Evolutionary conservation across 2,329 filamentous ascomycete species (phyloP).

Genomic region (Fusarium vanettenii): DNA sequence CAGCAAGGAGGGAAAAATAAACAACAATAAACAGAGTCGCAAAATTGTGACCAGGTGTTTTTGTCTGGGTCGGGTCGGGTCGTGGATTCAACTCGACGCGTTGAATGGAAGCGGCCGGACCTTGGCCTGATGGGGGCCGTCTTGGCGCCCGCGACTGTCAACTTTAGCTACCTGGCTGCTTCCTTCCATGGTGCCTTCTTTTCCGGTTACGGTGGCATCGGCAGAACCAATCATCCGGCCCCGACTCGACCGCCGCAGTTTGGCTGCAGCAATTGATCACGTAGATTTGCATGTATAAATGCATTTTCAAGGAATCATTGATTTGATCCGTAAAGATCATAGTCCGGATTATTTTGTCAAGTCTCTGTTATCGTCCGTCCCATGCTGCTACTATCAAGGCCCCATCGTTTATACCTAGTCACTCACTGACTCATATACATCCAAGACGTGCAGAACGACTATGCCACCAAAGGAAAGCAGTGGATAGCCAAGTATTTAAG

Average conservation of each 20-base stretch:
- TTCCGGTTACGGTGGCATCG: background rate
- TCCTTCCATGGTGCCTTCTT: background rate
- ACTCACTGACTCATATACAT: constrained; percentile 2
- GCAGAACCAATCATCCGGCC: constrained; percentile 8
- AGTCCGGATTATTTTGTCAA: background rate
- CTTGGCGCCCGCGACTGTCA: constrained; percentile 14
- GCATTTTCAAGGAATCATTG: background rate
- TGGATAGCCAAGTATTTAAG: constrained; percentile 1
- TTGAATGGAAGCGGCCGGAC: constrained; percentile 7
- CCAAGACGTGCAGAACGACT: background rate
- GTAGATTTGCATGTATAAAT: background rate
- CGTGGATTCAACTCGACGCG: constrained; percentile 22
- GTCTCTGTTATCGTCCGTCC: background rate
- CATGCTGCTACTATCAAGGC: background rate
- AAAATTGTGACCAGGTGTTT: constrained; percentile 35
- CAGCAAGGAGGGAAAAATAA: constrained; percentile 22
- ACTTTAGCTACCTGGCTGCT: background rate
- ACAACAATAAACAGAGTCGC: constrained; percentile 16
- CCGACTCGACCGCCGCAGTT: background rate
- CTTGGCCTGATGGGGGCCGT: constrained; percentile 12
- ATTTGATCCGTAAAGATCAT: background rate
- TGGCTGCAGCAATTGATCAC: background rate
- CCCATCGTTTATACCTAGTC: background rate
- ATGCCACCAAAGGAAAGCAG: constrained; percentile 8
- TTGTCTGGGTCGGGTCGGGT: constrained; percentile 33